Evolutionary conservation across 192 early-diverging fungal species (phyloP).

Genomic region (Linnemannia exigua): DNA sequence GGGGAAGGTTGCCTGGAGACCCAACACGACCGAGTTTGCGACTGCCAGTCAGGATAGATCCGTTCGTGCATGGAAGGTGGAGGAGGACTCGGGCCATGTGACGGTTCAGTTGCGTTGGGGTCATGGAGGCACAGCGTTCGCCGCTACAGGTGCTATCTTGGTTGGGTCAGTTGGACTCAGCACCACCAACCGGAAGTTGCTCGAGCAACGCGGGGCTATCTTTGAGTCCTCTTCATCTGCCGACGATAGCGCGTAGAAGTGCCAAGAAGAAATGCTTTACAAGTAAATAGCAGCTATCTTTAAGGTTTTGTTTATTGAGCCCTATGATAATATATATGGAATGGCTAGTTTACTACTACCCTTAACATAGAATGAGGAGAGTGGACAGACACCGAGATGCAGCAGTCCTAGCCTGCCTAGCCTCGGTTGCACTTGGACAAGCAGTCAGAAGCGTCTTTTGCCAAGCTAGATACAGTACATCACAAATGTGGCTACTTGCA

Average conservation of each 20-base stretch:
- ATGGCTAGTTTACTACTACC: too few relatives aligned
- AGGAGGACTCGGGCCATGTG: conserved; percentile 15
- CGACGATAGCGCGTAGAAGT: neutral
- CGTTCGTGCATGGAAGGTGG: conserved; percentile 76
- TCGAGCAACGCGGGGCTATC: neutral
- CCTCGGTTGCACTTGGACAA: conserved; percentile 18
- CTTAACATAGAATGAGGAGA: too few relatives aligned
- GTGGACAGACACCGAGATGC: too few relatives aligned
- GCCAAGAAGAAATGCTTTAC: neutral
- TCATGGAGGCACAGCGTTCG: neutral
- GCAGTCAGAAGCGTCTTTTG: conserved; percentile 14
- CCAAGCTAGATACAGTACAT: conserved; percentile 26
- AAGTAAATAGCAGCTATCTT: too few relatives aligned
- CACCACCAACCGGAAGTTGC: neutral
- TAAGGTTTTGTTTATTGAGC: too few relatives aligned
- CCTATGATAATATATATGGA: too few relatives aligned
- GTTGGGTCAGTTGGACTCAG: neutral
- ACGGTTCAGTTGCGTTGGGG: neutral
- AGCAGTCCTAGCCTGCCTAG: conserved; percentile 24
- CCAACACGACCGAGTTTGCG: conserved; percentile 69
- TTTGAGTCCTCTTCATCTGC: neutral
- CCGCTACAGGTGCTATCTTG: neutral
- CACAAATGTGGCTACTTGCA: conserved; percentile 29
- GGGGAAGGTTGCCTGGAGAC: conserved; percentile 80
- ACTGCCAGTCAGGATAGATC: conserved; percentile 79